Percentiles rank a stretch among this genome's conserved stretches.
Conservation (phyloP, 2,329 filamentous ascomycete genomes). For the Arachnomyces sp. region DNA sequence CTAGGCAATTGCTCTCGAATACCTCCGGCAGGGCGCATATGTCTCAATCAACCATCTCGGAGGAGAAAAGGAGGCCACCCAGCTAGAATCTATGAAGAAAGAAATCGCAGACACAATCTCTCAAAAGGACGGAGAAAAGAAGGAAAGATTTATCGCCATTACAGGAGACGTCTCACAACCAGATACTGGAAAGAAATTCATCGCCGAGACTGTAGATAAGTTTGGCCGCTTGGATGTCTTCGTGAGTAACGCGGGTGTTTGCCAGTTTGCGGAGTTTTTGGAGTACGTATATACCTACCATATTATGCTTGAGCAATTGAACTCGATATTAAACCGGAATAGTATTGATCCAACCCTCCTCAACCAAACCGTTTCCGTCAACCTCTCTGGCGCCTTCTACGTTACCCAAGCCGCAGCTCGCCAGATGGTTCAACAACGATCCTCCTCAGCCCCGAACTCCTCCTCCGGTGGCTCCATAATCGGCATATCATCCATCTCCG, state of each 20-base stretch:
- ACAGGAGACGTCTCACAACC: constrained; percentile 71
- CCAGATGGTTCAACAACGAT: constrained; percentile 63
- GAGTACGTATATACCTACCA: constrained; percentile 41
- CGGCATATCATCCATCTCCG: constrained; percentile 34
- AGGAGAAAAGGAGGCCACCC: constrained; percentile 18
- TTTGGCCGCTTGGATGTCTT: constrained; percentile 62
- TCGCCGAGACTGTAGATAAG: constrained; percentile 54
- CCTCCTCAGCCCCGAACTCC: constrained; percentile 23
- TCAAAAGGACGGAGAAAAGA: constrained; percentile 9
- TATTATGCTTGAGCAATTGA: not conserved
- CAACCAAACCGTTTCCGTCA: constrained; percentile 64
- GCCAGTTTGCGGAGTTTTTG: constrained; percentile 80
- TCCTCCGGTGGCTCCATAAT: constrained; percentile 70
- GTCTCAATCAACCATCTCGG: constrained; percentile 77
- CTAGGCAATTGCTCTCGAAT: constrained; percentile 69
- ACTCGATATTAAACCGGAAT: not conserved
- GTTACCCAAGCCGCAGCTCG: constrained; percentile 75
- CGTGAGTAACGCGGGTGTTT: constrained; percentile 83
- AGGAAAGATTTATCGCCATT: constrained; percentile 54
- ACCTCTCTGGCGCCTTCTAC: constrained; percentile 84
- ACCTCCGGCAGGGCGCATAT: constrained; percentile 66
- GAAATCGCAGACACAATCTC: constrained; percentile 26
- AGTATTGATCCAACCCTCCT: constrained; percentile 64
- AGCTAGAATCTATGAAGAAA: constrained; percentile 42
- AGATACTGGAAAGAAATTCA: constrained; percentile 61